Base-by-base conservation (phyloP, 2,329 filamentous ascomycete species). In the Arthrobotrys megalospora region DNA sequence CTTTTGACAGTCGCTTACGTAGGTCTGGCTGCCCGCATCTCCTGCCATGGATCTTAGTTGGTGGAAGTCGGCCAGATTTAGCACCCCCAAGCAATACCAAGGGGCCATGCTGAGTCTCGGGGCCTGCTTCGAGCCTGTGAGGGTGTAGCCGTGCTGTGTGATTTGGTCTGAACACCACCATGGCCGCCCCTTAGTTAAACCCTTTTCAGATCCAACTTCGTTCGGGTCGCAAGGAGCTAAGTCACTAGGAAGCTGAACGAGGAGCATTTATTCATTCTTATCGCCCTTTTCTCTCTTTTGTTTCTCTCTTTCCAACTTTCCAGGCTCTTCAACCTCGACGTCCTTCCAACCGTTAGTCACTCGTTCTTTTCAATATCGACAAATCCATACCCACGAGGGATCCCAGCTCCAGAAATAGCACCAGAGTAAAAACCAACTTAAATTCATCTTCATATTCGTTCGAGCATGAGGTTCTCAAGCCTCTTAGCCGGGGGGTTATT, bases 61-160 rank as follows among this genome's bases (percentile, higher is more conserved):
- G 24, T 36, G 21, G 5, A 14, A 64, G 43, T 36, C 41, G 6
- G 32, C 68, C 68, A 36, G 60, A 66, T 66, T 50, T 60, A 66
- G 69, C 34, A 50, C 19, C 34, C 68, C 68, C 60, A 70, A 64
- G 58, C 24, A 55, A 73, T 66, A 55, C 60, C 69, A 65, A 65
- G 69, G 58, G 68, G n/a, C 32, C 24, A 41, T 41, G 55, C 36
- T 60, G 55, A 28, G 34, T 60, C 55, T 60, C 55, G 55, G 55
- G 45, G 16, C 16, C 45, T 45, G n/a, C 43, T 45, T 45, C 43
- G 43, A 45, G 52, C 32, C 19, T 55, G 50, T 28, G 28, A 36
- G 16, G 45, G 45, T 48, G 45, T 48, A 28, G 24, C 45, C 16
- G 43, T 34, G 50, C 28, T 55, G 50, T 52, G 50, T 38, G 52